phyloP scores from a whole-genome alignment of 306 rosid species.

The Cucurbita argyrosperma region DNA sequence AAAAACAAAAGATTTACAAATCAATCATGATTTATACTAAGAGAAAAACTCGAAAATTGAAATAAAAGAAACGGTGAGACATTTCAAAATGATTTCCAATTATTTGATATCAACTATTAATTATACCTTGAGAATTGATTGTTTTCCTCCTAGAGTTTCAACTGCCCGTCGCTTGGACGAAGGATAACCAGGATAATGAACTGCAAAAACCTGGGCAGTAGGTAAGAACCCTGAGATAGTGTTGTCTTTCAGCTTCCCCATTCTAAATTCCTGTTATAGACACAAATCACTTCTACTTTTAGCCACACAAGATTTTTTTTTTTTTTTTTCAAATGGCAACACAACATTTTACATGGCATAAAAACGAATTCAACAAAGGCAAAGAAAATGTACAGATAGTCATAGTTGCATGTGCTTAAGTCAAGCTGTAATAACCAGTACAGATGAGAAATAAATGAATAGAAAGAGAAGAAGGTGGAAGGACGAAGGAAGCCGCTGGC shows the following conservation, averaged over 20 bases:
- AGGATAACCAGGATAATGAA: slow-evolving; percentile 74
- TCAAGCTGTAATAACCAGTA: too few species aligned
- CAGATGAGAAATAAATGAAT: too few species aligned
- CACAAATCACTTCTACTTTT: not conserved
- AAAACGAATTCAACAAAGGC: not conserved
- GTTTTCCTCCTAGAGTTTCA: slow-evolving; percentile 57
- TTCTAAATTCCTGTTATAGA: slow-evolving; percentile 4
- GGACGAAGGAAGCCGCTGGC: too few species aligned
- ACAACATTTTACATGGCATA: not conserved
- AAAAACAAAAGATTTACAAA: not conserved
- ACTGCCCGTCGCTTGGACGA: slow-evolving; percentile 39
- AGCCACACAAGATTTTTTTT: not conserved
- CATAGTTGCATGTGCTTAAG: not conserved
- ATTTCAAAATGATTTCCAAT: not conserved
- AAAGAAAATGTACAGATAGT: too few species aligned
- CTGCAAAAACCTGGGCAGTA: slow-evolving; percentile 27
- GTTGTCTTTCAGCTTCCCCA: slow-evolving; percentile 55
- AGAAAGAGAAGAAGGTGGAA: too few species aligned
- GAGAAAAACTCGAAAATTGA: not conserved
- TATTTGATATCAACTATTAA: not conserved
- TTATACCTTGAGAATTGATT: slow-evolving; percentile 48
- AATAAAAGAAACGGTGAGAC: not conserved
- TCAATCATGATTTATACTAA: not conserved
- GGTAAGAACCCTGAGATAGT: slow-evolving; percentile 51
- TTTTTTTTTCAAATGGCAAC: not conserved